Conservation (phyloP, 192 early-diverging fungal genomes). For the Coemansia sp. region DNA sequence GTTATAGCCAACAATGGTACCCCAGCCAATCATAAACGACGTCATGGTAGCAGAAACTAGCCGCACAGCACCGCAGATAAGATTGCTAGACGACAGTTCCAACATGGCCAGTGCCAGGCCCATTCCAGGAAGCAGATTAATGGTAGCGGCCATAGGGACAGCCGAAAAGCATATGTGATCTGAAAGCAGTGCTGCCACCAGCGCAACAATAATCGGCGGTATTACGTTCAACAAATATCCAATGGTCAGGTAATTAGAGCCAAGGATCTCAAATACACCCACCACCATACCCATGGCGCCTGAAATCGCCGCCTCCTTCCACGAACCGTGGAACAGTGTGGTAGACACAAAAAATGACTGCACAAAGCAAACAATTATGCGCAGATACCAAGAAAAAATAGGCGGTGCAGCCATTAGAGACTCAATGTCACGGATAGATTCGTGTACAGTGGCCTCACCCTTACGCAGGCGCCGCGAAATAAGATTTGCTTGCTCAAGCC, state of each 20-base stretch:
- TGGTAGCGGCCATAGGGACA: conserved; percentile 58
- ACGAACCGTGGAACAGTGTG: conserved; percentile 64
- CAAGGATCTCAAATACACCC: conserved; percentile 56
- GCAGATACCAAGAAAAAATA: conserved; percentile 56
- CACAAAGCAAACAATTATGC: conserved; percentile 52
- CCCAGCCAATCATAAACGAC: conserved; percentile 70
- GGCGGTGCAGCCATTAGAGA: conserved; percentile 46
- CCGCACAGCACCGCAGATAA: conserved; percentile 78
- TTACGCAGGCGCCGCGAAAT: conserved; percentile 61
- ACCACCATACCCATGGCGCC: conserved; percentile 52
- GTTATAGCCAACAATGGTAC: conserved; percentile 59
- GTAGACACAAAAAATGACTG: conserved; percentile 58
- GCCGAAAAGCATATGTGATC: conserved; percentile 60
- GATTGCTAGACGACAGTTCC: conserved; percentile 78
- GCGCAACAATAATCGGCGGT: conserved; percentile 55
- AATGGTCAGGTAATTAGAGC: conserved; percentile 50
- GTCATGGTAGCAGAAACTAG: conserved; percentile 74
- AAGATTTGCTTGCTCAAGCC: conserved; percentile 60
- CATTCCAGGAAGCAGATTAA: conserved; percentile 68
- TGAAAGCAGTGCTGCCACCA: conserved; percentile 58
- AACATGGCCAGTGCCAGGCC: conserved; percentile 73
- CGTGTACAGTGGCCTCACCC: conserved; percentile 57
- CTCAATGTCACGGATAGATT: conserved; percentile 60
- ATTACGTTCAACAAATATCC: conserved; percentile 63
- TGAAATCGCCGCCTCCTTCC: conserved; percentile 60